Evolutionary conservation across 73 alveolate genomes (phyloP), one percentile per base, ranked within the genome.

Genomic region (Loxodes magnus): DNA sequence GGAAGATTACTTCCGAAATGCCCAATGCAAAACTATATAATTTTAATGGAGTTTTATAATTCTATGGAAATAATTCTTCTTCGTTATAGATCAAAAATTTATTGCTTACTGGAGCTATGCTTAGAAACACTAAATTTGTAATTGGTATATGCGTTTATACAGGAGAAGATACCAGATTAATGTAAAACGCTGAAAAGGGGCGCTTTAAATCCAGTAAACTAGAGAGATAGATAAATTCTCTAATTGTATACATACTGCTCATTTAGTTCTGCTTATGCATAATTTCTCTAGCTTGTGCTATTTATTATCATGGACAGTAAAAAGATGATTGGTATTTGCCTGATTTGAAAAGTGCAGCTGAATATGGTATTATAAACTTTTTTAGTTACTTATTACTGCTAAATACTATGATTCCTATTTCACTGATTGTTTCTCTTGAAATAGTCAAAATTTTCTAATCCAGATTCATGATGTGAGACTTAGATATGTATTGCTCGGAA

Each of bases 91-190:
- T 65, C 9, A 69, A 78, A 20, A 83, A 93, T 63, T 77, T 93
- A 19, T 64, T 93, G 27, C 71, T 93, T 33, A 89, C 92, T 69
- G 99, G 97, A 14, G 90, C 97, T 6, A 56, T 61, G 26, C 70
- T 93, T 20, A 90, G 82, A 63, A 88, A 90, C 56, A 93, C 99
- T 14, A 83, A 70, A 34, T 93, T 96, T 94, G 59, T 90, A 9
- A 43, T 87, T 5, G 99, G 98, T 0, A 36, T 87, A 21, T 86
- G 72, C 26, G 85, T 68, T 5, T 87, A 68, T 50, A 86, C 97
- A 3, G 97, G 97, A n/a, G 68, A 69, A 28, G 88, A 85, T 21
- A 80, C 93, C 14, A 80, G 76, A 58, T 51, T 85, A 6, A 85
- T 85, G 96, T 43, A 60, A 43, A 79, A 79, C 68, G 64, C 85